A percentile compares a stretch with the other conserved stretches of the same genome.
Evolutionary conservation across 306 rosid species (phyloP).

Genomic region (Citrullus colocynthis): DNA sequence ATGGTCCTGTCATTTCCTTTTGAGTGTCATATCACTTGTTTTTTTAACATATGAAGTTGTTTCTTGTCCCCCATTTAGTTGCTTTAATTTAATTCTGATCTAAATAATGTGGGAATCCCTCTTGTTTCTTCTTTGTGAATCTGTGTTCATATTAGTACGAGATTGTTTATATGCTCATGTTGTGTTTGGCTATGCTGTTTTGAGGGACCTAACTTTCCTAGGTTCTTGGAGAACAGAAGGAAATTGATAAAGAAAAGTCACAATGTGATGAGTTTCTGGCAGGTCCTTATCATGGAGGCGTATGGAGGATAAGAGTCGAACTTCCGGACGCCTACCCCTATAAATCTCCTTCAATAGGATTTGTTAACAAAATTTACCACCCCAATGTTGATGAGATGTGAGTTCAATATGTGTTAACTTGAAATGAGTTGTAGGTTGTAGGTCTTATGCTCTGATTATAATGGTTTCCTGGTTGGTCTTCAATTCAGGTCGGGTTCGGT

Average conservation of each 20-base stretch:
- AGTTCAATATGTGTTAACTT: constrained; percentile 5
- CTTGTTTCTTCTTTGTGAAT: neutral
- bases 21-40: neutral
- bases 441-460: neutral
- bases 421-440: neutral
- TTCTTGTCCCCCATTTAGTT: neutral
- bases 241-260: constrained; percentile 1
- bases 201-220: neutral
- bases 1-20: neutral
- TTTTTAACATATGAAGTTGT: neutral
- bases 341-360: constrained; percentile 82
- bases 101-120: neutral
- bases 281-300: constrained; percentile 79
- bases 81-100: neutral
- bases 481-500: constrained; percentile 74
- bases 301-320: constrained; percentile 85
- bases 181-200: constrained; percentile 2
- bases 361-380: constrained; percentile 75
- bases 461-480: constrained; percentile 4
- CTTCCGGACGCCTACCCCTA: constrained; percentile 84
- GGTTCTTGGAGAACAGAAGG: constrained; percentile 1
- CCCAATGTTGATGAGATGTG: constrained; percentile 96
- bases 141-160: neutral
- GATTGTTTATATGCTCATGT: neutral
- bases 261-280: constrained; percentile 21